These are phyloP conservation scores for Pachysandra terminalis DNA, from an alignment of 164 flowering plant species.

Conservation along the genomic window DNA sequence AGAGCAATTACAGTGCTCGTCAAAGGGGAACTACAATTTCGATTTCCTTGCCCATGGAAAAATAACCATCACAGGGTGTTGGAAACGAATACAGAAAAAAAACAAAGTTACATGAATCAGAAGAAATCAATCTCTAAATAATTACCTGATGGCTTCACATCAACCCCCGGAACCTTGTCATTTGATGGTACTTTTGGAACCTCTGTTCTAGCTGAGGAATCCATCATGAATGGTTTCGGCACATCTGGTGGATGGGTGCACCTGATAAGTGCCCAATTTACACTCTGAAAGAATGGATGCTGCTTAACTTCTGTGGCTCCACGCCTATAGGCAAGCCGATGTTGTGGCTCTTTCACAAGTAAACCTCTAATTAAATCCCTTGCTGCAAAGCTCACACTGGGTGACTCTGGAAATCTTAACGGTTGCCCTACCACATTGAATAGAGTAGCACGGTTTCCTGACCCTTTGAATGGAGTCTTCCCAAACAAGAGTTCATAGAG, in stretches of 20 bases:
- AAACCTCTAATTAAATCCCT: slow-evolving; percentile 84
- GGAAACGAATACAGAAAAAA: slow-evolving; percentile 8
- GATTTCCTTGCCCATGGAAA: slow-evolving; percentile 16
- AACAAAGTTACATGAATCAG: slow-evolving; percentile 28
- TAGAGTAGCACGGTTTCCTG: slow-evolving; percentile 74
- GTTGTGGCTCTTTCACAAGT: slow-evolving; percentile 88
- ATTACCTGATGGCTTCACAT: slow-evolving; percentile 76
- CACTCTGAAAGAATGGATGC: slow-evolving; percentile 85
- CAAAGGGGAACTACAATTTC: slow-evolving; percentile 6
- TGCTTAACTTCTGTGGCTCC: slow-evolving; percentile 90
- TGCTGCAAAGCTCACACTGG: slow-evolving; percentile 85
- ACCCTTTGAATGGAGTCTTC: slow-evolving; percentile 84
- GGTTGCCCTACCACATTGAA: slow-evolving; percentile 91
- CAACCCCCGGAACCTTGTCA: slow-evolving; percentile 41
- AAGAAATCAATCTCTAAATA: slow-evolving; percentile 87
- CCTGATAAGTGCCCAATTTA: slow-evolving; percentile 91
- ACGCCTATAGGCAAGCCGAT: slow-evolving; percentile 81
- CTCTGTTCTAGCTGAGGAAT: slow-evolving; percentile 18
- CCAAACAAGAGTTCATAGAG: slow-evolving; percentile 88
- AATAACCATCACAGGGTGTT: slow-evolving; percentile 17
- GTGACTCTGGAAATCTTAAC: slow-evolving; percentile 74
- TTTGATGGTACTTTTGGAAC: slow-evolving; percentile 24
- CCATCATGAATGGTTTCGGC: slow-evolving; percentile 44
- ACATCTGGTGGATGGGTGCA: slow-evolving; percentile 85
- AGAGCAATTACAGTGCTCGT: slow-evolving; percentile 14